Conservation (phyloP, 208 protist genomes). For the Naegleria lovaniensis region DNA sequence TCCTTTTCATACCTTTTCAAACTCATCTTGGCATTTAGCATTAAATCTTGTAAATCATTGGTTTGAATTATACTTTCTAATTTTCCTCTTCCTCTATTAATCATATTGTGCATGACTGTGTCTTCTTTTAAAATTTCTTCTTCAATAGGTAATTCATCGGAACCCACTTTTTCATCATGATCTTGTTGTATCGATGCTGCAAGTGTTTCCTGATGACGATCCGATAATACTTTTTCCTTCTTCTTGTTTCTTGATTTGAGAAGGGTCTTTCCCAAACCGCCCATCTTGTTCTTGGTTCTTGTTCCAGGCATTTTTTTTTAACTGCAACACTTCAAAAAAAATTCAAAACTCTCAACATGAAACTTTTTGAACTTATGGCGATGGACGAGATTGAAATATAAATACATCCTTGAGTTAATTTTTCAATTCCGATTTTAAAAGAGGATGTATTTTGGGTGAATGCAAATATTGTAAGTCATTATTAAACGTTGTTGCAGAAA, state of each 20-base stretch:
- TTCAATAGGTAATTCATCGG: not conserved
- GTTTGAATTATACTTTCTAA: conserved; percentile 78
- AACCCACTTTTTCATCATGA: not conserved
- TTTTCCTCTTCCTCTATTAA: conserved; percentile 33
- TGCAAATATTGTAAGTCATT: too few relatives aligned
- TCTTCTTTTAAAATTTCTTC: not conserved
- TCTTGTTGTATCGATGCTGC: not conserved
- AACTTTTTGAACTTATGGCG: too few relatives aligned
- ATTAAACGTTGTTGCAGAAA: too few relatives aligned
- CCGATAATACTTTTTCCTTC: not conserved
- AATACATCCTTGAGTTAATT: too few relatives aligned
- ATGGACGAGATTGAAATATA: too few relatives aligned
- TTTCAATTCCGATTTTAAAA: too few relatives aligned
- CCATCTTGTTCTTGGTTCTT: not conserved
- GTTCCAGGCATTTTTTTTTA: not conserved
- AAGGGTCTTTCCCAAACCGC: not conserved
- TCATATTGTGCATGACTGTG: conserved; percentile 39
- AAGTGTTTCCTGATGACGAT: not conserved
- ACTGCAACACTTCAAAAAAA: too few relatives aligned
- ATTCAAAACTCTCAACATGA: too few relatives aligned
- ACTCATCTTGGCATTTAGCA: conserved; percentile 69
- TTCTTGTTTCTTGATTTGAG: not conserved
- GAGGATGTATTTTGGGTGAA: too few relatives aligned
- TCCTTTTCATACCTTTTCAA: conserved; percentile 71
- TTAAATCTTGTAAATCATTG: conserved; percentile 71